Percentiles rank a stretch among this genome's conserved stretches.
Evolutionary conservation across 208 protist genomes (phyloP).

Genomic region (Naegleria gruberi): DNA sequence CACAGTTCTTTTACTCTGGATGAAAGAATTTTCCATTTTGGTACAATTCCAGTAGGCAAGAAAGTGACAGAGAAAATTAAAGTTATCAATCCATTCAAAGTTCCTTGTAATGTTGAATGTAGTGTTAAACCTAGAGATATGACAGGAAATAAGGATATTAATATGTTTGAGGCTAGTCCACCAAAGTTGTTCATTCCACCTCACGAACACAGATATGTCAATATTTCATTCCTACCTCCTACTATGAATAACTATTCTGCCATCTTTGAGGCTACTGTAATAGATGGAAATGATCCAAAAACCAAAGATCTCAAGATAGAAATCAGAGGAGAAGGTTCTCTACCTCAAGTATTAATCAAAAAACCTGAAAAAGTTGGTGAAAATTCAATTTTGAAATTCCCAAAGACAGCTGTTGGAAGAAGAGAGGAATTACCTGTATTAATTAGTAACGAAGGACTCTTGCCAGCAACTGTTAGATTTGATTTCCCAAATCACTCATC

Average conservation of each 20-base stretch:
- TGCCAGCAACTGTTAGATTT: conserved; percentile 67
- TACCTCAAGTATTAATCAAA: conserved; percentile 69
- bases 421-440: conserved; percentile 46
- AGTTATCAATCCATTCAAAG: conserved; percentile 82
- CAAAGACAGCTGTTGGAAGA: conserved; percentile 62
- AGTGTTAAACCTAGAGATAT: conserved; percentile 41
- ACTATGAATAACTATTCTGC: conserved; percentile 64
- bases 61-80: conserved; percentile 76
- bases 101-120: conserved; percentile 71
- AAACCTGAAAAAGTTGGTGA: conserved; percentile 32
- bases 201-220: conserved; percentile 88
- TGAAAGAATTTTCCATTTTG: conserved; percentile 81
- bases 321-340: conserved; percentile 76
- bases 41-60: conserved; percentile 66
- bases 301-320: conserved; percentile 70
- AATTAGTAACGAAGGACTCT: conserved; percentile 67
- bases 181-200: conserved; percentile 64
- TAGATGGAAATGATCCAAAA: conserved; percentile 55
- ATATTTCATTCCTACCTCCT: conserved; percentile 71
- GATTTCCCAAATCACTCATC: conserved; percentile 31
- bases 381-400: conserved; percentile 51
- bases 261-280: conserved; percentile 76
- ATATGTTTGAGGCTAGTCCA: background rate
- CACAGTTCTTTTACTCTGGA: conserved; percentile 72
- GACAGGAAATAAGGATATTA: conserved; percentile 26